A percentile compares a stretch with the other conserved stretches of the same genome.
These are phyloP conservation scores for Nannizziopsis barbatae DNA, from an alignment of 2,329 filamentous ascomycete species.

Conservation along the genomic window DNA sequence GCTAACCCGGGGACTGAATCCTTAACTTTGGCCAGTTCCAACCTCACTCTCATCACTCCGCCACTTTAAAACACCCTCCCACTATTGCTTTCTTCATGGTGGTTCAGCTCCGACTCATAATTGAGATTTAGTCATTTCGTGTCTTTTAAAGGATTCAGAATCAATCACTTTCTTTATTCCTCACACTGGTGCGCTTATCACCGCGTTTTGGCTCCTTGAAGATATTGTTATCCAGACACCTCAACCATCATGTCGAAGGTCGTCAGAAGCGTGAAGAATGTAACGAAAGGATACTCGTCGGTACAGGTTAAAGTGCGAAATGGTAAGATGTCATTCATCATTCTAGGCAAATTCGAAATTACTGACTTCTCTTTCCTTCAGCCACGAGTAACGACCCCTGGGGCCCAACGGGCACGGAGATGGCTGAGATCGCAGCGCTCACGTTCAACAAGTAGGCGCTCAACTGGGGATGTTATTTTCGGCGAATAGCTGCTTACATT, in stretches of 20 bases:
- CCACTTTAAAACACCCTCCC: neutral
- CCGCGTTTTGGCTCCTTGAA: neutral
- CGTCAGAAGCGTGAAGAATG: slow-evolving; percentile 95
- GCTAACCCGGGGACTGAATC: neutral
- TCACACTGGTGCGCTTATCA: neutral
- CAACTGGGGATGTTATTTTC: neutral
- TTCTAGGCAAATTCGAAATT: too few relatives aligned
- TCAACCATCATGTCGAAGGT: slow-evolving; percentile 71
- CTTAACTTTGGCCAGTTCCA: neutral
- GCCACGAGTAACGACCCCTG: slow-evolving; percentile 98
- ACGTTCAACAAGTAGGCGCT: slow-evolving; percentile 84
- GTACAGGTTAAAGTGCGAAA: slow-evolving; percentile 98
- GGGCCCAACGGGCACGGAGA: slow-evolving; percentile 94
- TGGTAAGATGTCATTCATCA: slow-evolving; percentile 47
- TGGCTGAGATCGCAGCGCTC: slow-evolving; percentile 96
- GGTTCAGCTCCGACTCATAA: too few relatives aligned
- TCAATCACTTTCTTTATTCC: neutral
- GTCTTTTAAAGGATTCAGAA: too few relatives aligned
- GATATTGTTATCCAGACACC: neutral
- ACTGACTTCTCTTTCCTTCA: slow-evolving; percentile 32
- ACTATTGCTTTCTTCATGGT: too few relatives aligned
- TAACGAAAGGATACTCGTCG: slow-evolving; percentile 94
- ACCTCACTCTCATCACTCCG: slow-evolving; percentile 7
- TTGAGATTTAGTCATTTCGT: too few relatives aligned
- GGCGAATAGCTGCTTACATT: slow-evolving; percentile 9